phyloP scores from a whole-genome alignment of 202 grass and related monocot species.

The Panicum virgatum region DNA sequence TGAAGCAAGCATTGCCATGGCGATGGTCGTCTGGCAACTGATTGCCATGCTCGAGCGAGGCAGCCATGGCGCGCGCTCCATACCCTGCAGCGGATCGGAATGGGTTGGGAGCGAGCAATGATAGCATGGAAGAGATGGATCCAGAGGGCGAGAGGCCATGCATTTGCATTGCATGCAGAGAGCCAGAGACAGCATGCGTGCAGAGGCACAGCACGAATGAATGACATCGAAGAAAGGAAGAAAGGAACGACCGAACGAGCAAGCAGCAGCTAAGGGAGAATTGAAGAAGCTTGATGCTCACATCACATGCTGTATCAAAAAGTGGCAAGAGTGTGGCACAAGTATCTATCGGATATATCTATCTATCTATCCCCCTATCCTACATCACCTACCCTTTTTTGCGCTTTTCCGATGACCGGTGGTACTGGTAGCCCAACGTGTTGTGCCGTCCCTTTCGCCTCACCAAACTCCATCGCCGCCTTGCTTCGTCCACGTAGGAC shows the following conservation, averaged over 20 bases:
- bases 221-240: background rate
- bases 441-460: slow-evolving; percentile 39
- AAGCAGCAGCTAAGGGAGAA: background rate
- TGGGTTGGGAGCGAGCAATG: slow-evolving; percentile 25
- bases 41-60: slow-evolving; percentile 12
- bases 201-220: slow-evolving; percentile 32
- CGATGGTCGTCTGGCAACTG: slow-evolving; percentile 26
- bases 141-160: slow-evolving; percentile 12
- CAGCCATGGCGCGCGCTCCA: slow-evolving; percentile 36
- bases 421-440: slow-evolving; percentile 34
- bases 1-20: background rate
- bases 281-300: slow-evolving; percentile 51
- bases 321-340: slow-evolving; percentile 56
- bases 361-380: slow-evolving; percentile 19
- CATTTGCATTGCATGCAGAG: background rate
- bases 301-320: slow-evolving; percentile 47
- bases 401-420: background rate
- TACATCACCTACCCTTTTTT: slow-evolving; percentile 22
- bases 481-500: slow-evolving; percentile 28
- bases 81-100: slow-evolving; percentile 19
- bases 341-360: slow-evolving; percentile 38
- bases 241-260: slow-evolving; percentile 30
- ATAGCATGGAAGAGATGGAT: slow-evolving; percentile 15
- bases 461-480: slow-evolving; percentile 39
- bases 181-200: background rate